phyloP scores from a whole-genome alignment of 2,329 filamentous ascomycete species.

The Colletotrichum sp. region DNA sequence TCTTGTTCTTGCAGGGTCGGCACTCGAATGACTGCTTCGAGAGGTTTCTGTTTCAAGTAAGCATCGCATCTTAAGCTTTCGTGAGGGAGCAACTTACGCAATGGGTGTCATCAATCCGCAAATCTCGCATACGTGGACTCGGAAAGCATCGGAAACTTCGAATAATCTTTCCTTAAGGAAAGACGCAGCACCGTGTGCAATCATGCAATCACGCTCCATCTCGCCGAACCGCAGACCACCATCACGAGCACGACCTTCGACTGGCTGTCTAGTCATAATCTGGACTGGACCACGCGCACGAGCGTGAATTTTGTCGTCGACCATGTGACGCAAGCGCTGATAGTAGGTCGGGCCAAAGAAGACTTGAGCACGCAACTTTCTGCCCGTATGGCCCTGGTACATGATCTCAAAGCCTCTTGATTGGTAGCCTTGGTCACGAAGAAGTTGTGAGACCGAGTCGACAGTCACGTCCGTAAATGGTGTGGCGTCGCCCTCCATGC shows the following conservation, averaged over 20 bases:
- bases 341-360: slow-evolving; percentile 99
- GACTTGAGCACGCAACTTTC: slow-evolving; percentile 90
- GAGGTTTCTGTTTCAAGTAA: slow-evolving; percentile 71
- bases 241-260: slow-evolving; percentile 97
- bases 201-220: slow-evolving; percentile 99
- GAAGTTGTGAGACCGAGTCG: slow-evolving; percentile 85
- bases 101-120: slow-evolving; percentile 99
- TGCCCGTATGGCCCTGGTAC: slow-evolving; percentile 98
- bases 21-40: slow-evolving; percentile 97
- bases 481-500: slow-evolving; percentile 95
- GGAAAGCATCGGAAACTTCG: slow-evolving; percentile 96
- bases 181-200: slow-evolving; percentile 95
- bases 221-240: slow-evolving; percentile 99
- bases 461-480: slow-evolving; percentile 98
- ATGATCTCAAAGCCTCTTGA: slow-evolving; percentile 97
- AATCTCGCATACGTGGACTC: slow-evolving; percentile 98
- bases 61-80: slow-evolving; percentile 19
- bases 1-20: slow-evolving; percentile 98
- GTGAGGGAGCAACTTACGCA: slow-evolving; percentile 71
- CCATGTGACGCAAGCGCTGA: slow-evolving; percentile 98
- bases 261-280: slow-evolving; percentile 95
- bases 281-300: slow-evolving; percentile 95
- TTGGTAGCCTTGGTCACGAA: slow-evolving; percentile 92
- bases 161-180: slow-evolving; percentile 98
- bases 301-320: slow-evolving; percentile 99